Evolutionary conservation across 352 stramenopile species (phyloP).

Genomic region (Phytophthora litchii): DNA sequence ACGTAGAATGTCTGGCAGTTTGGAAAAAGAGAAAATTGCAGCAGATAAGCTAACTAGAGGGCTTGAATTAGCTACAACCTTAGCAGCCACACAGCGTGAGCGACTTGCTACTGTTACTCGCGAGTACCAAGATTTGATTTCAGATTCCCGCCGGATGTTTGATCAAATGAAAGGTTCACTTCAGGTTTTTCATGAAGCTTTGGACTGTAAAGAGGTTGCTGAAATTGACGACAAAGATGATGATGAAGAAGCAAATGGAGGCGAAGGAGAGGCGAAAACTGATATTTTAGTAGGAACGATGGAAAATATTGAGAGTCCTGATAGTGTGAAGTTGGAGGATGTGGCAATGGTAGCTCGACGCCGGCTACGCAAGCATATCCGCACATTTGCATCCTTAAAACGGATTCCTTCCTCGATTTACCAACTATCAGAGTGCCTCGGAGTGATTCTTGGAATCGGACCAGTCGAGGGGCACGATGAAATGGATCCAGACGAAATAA

Average conservation of each 20-base stretch:
- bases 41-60: conserved; percentile 52
- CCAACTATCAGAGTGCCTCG: conserved; percentile 71
- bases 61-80: conserved; percentile 51
- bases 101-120: conserved; percentile 47
- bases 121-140: conserved; percentile 62
- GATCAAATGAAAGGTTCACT: conserved; percentile 31
- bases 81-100: conserved; percentile 43
- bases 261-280: neutral
- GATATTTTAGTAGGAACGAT: neutral
- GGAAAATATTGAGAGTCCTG: neutral
- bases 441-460: conserved; percentile 67
- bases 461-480: conserved; percentile 65
- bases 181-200: conserved; percentile 35
- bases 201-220: conserved; percentile 26
- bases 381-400: conserved; percentile 42
- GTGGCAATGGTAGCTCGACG: neutral
- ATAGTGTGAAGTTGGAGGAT: neutral
- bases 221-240: neutral
- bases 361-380: conserved; percentile 27
- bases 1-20: conserved; percentile 60
- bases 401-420: conserved; percentile 58
- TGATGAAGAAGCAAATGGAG: neutral
- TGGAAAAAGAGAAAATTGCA: conserved; percentile 63
- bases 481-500: conserved; percentile 70
- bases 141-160: conserved; percentile 39